Evolutionary conservation across 1,284 basidiomycete genomes (phyloP).

Genomic region (Sphaerobolus stellatus): DNA sequence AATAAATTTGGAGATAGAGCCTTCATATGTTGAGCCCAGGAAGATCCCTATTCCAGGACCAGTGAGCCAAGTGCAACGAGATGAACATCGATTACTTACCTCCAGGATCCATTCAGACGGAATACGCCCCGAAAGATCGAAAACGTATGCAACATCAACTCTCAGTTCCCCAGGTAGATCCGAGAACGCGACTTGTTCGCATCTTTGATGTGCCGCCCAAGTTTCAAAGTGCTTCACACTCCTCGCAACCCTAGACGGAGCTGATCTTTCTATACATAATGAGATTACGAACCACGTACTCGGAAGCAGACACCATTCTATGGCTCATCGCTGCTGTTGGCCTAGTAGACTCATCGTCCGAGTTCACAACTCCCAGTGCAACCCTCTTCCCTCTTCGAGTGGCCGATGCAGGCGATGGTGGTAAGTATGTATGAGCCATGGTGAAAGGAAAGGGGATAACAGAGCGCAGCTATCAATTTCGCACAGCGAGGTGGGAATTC

Average conservation of each 20-base stretch:
- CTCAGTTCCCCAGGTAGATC: slow-evolving; percentile 29
- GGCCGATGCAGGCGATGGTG: slow-evolving; percentile 12
- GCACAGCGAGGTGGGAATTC: too few species aligned
- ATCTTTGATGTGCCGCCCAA: slow-evolving; percentile 32
- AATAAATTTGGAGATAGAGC: slow-evolving; percentile 34
- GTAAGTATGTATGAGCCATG: slow-evolving; percentile 34
- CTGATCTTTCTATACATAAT: background rate
- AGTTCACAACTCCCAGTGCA: slow-evolving; percentile 36
- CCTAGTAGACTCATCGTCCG: slow-evolving; percentile 17
- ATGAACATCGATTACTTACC: slow-evolving; percentile 17
- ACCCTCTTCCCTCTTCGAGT: slow-evolving; percentile 27
- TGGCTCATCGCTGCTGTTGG: slow-evolving; percentile 4
- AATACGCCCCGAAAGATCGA: slow-evolving; percentile 25
- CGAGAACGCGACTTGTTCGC: slow-evolving; percentile 28
- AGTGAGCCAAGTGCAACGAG: background rate
- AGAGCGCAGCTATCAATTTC: slow-evolving; percentile 6
- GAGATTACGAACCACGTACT: slow-evolving; percentile 17
- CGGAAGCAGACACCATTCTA: slow-evolving; percentile 26
- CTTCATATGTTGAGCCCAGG: slow-evolving; percentile 26
- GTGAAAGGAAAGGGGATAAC: slow-evolving; percentile 18
- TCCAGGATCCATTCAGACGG: slow-evolving; percentile 28
- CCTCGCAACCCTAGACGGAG: slow-evolving; percentile 30
- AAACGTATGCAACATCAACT: slow-evolving; percentile 24
- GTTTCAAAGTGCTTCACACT: slow-evolving; percentile 31
- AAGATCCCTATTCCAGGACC: slow-evolving; percentile 22